A percentile compares a stretch with the other conserved stretches of the same genome.
Evolutionary conservation across 257 asterid species (phyloP).

Genomic region (Rubia yunnanensis): DNA sequence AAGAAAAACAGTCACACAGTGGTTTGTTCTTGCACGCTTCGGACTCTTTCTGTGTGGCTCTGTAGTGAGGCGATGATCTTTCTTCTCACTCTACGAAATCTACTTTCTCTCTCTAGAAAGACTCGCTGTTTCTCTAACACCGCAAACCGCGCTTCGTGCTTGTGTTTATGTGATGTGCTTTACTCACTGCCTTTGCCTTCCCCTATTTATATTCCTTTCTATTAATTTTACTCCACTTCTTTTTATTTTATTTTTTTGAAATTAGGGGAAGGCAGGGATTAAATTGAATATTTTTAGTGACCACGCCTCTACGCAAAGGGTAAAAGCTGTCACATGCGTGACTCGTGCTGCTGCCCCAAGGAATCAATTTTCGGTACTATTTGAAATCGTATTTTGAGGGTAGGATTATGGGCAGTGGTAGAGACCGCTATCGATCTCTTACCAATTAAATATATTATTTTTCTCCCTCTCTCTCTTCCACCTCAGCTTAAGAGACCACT

Average conservation of each 20-base stretch:
- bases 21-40: neutral
- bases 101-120: conserved; percentile 18
- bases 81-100: conserved; percentile 18
- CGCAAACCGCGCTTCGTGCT: conserved; percentile 19
- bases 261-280: neutral
- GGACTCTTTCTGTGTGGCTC: conserved; percentile 1
- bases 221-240: neutral
- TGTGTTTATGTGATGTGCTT: conserved; percentile 7
- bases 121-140: conserved; percentile 12
- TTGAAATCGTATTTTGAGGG: too few relatives aligned
- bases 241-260: neutral
- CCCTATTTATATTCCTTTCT: conserved; percentile 18
- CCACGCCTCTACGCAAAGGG: conserved; percentile 21
- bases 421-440: too few relatives aligned
- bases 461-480: too few relatives aligned
- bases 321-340: conserved; percentile 18
- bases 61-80: neutral
- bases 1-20: neutral
- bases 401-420: too few relatives aligned
- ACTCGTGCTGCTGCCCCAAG: conserved; percentile 12
- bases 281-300: neutral
- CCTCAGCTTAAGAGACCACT: too few relatives aligned
- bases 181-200: conserved; percentile 4
- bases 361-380: too few relatives aligned
- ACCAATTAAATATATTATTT: too few relatives aligned